These are phyloP conservation scores for Penicillium sp. DNA, from an alignment of 2,329 filamentous ascomycete species.

Conservation along the genomic window DNA sequence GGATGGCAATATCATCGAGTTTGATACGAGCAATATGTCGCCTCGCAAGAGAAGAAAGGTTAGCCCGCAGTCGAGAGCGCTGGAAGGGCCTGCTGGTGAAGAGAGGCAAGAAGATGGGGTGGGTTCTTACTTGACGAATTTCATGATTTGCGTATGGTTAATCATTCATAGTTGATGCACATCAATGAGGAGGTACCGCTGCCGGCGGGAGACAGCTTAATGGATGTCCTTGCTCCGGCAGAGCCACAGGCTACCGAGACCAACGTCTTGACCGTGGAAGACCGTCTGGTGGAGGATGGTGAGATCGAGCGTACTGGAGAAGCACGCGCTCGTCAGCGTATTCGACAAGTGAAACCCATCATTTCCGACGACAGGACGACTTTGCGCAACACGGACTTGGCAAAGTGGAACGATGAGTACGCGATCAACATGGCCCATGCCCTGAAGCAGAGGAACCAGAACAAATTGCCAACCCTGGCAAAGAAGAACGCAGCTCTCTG, in stretches of 20 bases:
- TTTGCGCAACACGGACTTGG: slow-evolving; percentile 58
- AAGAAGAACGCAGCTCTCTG: slow-evolving; percentile 66
- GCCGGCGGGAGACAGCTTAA: not conserved
- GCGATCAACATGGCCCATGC: slow-evolving; percentile 60
- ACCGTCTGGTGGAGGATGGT: not conserved
- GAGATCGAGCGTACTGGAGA: slow-evolving; percentile 7
- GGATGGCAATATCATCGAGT: slow-evolving; percentile 60
- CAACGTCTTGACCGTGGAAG: not conserved
- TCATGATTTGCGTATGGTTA: not conserved
- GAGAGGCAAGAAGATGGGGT: slow-evolving; percentile 4
- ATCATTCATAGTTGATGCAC: not conserved
- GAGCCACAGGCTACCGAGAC: not conserved
- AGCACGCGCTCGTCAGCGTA: slow-evolving; percentile 30
- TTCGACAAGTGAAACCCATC: slow-evolving; percentile 44
- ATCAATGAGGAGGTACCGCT: not conserved
- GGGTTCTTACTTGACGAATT: not conserved
- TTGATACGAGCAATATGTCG: slow-evolving; percentile 26
- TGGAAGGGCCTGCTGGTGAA: not conserved
- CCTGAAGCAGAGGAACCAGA: slow-evolving; percentile 46
- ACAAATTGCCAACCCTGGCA: slow-evolving; percentile 48
- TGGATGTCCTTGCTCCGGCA: not conserved
- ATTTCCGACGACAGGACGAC: slow-evolving; percentile 52
- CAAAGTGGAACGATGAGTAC: slow-evolving; percentile 61
- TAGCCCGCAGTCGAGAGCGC: not conserved
- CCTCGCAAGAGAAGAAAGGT: slow-evolving; percentile 15